Conservation (phyloP, 768 basidiomycete genomes). For the Infundibulicybe gibba region DNA sequence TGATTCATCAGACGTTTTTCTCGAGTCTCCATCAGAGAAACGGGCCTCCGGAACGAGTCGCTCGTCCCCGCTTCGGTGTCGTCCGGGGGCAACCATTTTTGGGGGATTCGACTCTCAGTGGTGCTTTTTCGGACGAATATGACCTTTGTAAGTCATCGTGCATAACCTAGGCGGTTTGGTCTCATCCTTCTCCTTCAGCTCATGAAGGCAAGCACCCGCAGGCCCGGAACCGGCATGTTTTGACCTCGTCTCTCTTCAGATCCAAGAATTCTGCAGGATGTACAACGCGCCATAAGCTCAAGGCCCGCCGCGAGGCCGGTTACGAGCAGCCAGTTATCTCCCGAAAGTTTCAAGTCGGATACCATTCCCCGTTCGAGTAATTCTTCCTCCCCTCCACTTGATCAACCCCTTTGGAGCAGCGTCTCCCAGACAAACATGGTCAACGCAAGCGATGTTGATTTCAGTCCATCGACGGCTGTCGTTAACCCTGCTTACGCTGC, state of each 20-base stretch:
- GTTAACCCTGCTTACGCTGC: constrained; percentile 21
- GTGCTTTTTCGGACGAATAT: constrained; percentile 70
- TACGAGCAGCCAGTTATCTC: constrained; percentile 24
- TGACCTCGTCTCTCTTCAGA: constrained; percentile 36
- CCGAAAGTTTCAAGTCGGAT: constrained; percentile 14
- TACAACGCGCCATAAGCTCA: constrained; percentile 71
- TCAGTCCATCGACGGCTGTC: constrained; percentile 58
- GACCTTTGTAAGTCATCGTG: constrained; percentile 57
- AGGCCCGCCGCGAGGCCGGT: constrained; percentile 73
- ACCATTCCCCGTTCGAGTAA: constrained; percentile 16
- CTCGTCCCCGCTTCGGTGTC: background rate
- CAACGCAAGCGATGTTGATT: constrained; percentile 55
- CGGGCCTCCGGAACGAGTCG: constrained; percentile 17
- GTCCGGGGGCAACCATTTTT: background rate
- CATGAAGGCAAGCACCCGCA: constrained; percentile 59
- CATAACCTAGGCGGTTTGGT: constrained; percentile 1
- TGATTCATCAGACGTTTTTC: constrained; percentile 13
- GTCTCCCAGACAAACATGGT: constrained; percentile 21
- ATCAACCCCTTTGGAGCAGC: constrained; percentile 19
- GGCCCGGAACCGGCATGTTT: background rate
- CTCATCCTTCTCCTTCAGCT: constrained; percentile 35
- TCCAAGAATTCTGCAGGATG: constrained; percentile 77
- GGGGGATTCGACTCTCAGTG: constrained; percentile 29
- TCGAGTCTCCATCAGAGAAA: constrained; percentile 21
- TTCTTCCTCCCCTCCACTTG: constrained; percentile 27